Base-by-base conservation (phyloP, 2,329 filamentous ascomycete genomes). In the Tolypocladium tropicale region DNA sequence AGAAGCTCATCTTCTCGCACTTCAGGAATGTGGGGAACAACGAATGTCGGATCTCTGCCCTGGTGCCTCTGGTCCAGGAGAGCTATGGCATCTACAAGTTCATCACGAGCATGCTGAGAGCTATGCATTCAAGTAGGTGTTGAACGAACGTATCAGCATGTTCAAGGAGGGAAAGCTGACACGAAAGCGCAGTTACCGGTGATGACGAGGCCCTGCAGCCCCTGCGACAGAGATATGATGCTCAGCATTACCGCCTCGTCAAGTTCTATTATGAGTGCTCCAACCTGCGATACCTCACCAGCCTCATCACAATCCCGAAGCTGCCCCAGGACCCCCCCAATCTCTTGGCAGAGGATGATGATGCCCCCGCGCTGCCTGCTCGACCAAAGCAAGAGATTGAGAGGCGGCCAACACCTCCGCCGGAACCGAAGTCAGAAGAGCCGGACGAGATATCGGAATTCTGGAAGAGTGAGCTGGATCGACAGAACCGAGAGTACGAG, bases 51-150 rank as follows among this genome's bases (percentile, higher is more conserved):
- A 99, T 99, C 66, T 95, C 93, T 16, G 90, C 94, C 1, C 76
- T 99, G 54, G 92, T 97, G 25, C 90, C 92, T 2, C 77, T 99
- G 48, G 94, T 99, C 3, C 90, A 96, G 70, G 94, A 99, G 76
- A 97, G 91, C 70, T 99, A 97, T 72, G 94, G 94, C 52, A 97
- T 99, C 64, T 99, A 99, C 79, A 97, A 97, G 74, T 99, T 99
- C 71, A 92, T 96, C 62, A 99, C 94, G 0, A 99, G 94, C 86
- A 99, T 99, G 94, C 75, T 99, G 59, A 84, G 94, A 56, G 94
- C 94, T 18, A 96, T 99, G 92, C 93, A 99, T 70, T 93, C 89
- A 3, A 91, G 89, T 92, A 77, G 68, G 86, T 75, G 18, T n/a
- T 36, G n/a, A n/a, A n/a, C n/a, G n/a, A n/a, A 34, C 50, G 32